Percentiles rank a stretch among this genome's conserved stretches.
phyloP scores from a whole-genome alignment of 2,329 filamentous ascomycete species.

The Fusarium sp. region DNA sequence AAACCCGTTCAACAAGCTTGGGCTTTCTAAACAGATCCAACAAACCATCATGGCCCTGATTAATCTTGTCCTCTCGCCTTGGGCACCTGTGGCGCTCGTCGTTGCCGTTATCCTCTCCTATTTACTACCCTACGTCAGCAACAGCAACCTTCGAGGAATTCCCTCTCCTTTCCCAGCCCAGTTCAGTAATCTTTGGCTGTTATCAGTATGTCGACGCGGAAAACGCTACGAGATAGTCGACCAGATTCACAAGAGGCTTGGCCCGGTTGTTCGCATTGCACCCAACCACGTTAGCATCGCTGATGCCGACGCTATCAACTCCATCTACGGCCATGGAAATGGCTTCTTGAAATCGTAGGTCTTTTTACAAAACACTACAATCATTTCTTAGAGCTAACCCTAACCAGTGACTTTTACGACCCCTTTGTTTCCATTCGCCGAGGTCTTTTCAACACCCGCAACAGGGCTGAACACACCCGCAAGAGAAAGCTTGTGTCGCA shows the following conservation, averaged over 20 bases:
- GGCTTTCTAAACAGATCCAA: neutral
- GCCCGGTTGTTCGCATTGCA: slow-evolving; percentile 81
- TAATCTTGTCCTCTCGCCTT: slow-evolving; percentile 31
- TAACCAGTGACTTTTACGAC: slow-evolving; percentile 80
- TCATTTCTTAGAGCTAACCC: neutral
- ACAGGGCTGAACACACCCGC: slow-evolving; percentile 81
- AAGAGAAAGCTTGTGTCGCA: slow-evolving; percentile 91
- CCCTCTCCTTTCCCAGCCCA: slow-evolving; percentile 70
- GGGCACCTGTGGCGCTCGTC: slow-evolving; percentile 27
- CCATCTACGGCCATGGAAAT: slow-evolving; percentile 82
- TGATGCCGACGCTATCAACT: slow-evolving; percentile 77
- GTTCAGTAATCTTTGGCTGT: slow-evolving; percentile 83
- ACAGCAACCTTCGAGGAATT: slow-evolving; percentile 59
- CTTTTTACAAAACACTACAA: fast-evolving
- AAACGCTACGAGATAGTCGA: slow-evolving; percentile 71
- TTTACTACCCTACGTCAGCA: slow-evolving; percentile 58
- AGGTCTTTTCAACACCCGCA: slow-evolving; percentile 88
- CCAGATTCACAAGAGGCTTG: slow-evolving; percentile 75
- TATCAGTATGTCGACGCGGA: slow-evolving; percentile 72
- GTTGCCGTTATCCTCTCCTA: slow-evolving; percentile 29
- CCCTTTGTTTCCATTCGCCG: slow-evolving; percentile 88
- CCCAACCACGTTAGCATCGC: slow-evolving; percentile 86
- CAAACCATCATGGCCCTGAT: slow-evolving; percentile 30
- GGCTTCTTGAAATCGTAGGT: slow-evolving; percentile 75
- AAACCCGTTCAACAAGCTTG: fast-evolving